Conservation (phyloP, 75 land plant genomes). For the Sequoiadendron giganteum region DNA sequence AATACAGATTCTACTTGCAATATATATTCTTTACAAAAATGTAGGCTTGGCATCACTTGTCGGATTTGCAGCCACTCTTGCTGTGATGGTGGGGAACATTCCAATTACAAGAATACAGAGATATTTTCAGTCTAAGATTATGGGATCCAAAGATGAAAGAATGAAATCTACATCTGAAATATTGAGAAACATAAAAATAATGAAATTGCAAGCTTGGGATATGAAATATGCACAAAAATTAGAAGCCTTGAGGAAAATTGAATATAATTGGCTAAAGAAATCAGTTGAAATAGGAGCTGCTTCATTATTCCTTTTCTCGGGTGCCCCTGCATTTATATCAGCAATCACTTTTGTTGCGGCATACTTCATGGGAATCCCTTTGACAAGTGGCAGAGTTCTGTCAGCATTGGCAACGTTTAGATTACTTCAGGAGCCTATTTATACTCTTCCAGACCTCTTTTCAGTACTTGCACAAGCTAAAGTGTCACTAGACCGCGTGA, state of each 20-base stretch:
- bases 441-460: slow-evolving; percentile 70
- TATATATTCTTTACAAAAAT: slow-evolving; percentile 50
- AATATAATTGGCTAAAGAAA: slow-evolving; percentile 63
- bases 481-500: slow-evolving; percentile 75
- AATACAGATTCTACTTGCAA: slow-evolving; percentile 62
- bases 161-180: slow-evolving; percentile 96
- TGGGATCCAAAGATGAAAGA: slow-evolving; percentile 76
- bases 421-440: slow-evolving; percentile 80
- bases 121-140: slow-evolving; percentile 57
- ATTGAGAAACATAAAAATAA: slow-evolving; percentile 66
- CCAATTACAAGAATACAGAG: slow-evolving; percentile 59
- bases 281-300: slow-evolving; percentile 39
- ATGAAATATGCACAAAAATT: slow-evolving; percentile 50
- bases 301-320: slow-evolving; percentile 77
- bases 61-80: slow-evolving; percentile 59
- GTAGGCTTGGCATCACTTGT: slow-evolving; percentile 64
- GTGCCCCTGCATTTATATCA: slow-evolving; percentile 74
- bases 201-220: slow-evolving; percentile 93
- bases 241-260: slow-evolving; percentile 47
- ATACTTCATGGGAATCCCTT: slow-evolving; percentile 68
- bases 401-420: slow-evolving; percentile 84
- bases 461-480: slow-evolving; percentile 55
- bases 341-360: slow-evolving; percentile 70
- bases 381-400: slow-evolving; percentile 72
- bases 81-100: slow-evolving; percentile 56